A percentile compares a stretch with the other conserved stretches of the same genome.
Evolutionary conservation across 2,329 filamentous ascomycete genomes (phyloP).

Genomic region (Neofusicoccum laricinum): DNA sequence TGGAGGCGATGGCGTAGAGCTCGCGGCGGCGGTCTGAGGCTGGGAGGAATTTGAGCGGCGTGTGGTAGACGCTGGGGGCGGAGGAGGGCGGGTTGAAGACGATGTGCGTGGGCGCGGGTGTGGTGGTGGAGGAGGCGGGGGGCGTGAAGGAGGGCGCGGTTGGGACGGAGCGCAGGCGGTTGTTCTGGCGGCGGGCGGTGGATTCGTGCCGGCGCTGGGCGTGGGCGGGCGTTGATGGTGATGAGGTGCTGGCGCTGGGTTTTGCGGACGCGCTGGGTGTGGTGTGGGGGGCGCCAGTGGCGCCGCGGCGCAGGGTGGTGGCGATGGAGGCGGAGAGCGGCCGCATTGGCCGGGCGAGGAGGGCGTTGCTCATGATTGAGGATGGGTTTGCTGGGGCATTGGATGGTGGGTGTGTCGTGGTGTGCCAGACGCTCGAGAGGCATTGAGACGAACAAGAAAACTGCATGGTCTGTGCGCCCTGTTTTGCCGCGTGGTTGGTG

Average conservation of each 20-base stretch:
- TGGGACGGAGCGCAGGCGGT: constrained; percentile 4
- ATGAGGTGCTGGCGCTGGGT: not conserved
- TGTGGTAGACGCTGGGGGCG: constrained; percentile 62
- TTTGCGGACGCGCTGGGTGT: not conserved
- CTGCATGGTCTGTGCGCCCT: not conserved
- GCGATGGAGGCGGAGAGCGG: constrained; percentile 12
- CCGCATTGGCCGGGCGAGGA: constrained; percentile 13
- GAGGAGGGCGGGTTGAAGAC: constrained; percentile 66
- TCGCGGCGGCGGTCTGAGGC: constrained; percentile 53
- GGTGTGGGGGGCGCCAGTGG: not conserved
- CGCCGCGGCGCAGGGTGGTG: not conserved
- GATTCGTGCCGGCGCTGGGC: constrained; percentile 12
- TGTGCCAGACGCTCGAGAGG: not conserved
- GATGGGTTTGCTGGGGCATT: constrained; percentile 2
- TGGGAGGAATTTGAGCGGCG: constrained; percentile 63
- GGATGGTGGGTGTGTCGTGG: not conserved
- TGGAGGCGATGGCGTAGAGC: constrained; percentile 40
- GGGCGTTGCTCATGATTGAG: constrained; percentile 14
- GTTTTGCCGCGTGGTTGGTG: not conserved
- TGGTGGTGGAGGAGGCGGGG: constrained; percentile 22
- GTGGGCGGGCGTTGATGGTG: not conserved
- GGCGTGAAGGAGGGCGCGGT: not conserved
- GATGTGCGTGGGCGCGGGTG: constrained; percentile 46
- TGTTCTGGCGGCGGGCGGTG: constrained; percentile 6
- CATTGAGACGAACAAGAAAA: constrained; percentile 2